phyloP scores from a whole-genome alignment of 73 alveolate species.

The Stentor roeselii region DNA sequence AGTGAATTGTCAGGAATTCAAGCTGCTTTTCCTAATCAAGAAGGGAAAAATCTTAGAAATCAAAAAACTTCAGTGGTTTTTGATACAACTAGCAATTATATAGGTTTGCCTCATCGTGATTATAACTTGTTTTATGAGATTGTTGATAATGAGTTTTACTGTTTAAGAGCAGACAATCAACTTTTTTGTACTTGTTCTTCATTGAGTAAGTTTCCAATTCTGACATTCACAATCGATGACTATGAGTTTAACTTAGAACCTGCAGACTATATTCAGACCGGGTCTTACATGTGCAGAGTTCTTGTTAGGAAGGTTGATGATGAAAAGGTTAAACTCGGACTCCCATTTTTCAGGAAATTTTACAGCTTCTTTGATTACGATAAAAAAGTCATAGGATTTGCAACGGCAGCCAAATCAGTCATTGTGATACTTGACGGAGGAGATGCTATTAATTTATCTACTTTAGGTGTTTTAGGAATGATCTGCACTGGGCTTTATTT shows the following conservation, averaged over 20 bases:
- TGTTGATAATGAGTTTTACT: too few relatives aligned
- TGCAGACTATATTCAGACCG: background rate
- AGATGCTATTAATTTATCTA: too few relatives aligned
- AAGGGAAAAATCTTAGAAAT: background rate
- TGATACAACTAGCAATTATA: background rate
- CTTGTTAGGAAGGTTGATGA: too few relatives aligned
- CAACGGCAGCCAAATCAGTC: constrained; percentile 8
- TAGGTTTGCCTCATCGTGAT: background rate
- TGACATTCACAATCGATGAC: background rate
- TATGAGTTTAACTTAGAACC: background rate
- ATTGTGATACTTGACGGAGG: too few relatives aligned
- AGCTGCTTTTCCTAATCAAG: too few relatives aligned
- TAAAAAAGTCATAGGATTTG: background rate
- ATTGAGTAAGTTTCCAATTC: background rate
- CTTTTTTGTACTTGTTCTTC: background rate
- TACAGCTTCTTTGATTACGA: constrained; percentile 42
- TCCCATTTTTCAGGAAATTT: constrained; percentile 67
- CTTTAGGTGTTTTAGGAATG: too few relatives aligned
- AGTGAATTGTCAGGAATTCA: too few relatives aligned
- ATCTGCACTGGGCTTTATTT: too few relatives aligned
- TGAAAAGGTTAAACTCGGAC: constrained; percentile 71
- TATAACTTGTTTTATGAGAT: background rate
- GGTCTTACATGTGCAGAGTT: too few relatives aligned
- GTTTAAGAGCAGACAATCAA: background rate
- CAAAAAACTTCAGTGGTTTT: background rate